These are phyloP conservation scores for Lipomyces oligophaga DNA, from an alignment of 805 yeast genomes.

Conservation along the genomic window DNA sequence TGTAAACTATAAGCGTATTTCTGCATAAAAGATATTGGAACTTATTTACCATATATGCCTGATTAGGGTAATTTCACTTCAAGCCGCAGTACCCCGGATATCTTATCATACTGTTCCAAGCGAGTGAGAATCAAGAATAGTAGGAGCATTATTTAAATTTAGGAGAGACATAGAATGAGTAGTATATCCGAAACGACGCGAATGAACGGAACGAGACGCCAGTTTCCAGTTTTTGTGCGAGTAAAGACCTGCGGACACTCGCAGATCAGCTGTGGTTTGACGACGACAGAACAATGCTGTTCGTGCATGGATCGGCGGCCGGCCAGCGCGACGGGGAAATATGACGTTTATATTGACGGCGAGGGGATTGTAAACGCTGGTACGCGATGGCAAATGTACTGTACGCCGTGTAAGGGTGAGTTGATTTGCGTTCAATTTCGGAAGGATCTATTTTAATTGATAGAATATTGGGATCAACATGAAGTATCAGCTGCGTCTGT, in stretches of 20 bases:
- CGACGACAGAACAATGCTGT: conserved; percentile 8
- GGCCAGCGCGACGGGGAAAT: not conserved
- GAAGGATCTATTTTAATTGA: not conserved
- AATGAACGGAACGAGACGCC: not conserved
- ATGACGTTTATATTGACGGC: conserved; percentile 23
- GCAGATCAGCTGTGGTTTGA: conserved; percentile 4
- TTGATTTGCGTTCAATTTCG: not conserved
- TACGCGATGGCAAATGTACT: conserved; percentile 19
- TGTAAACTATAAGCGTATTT: too few species aligned
- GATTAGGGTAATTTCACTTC: too few species aligned
- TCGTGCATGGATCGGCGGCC: conserved; percentile 17
- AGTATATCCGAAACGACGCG: too few species aligned
- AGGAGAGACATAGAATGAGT: too few species aligned
- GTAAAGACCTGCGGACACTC: conserved; percentile 14
- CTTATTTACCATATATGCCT: too few species aligned
- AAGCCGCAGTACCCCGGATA: too few species aligned
- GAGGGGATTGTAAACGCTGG: conserved; percentile 23
- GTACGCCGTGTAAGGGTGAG: conserved; percentile 19
- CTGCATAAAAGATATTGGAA: too few species aligned
- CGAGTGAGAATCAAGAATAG: too few species aligned
- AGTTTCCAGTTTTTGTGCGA: conserved; percentile 5
- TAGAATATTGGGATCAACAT: conserved; percentile 6
- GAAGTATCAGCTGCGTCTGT: not conserved
- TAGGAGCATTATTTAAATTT: too few species aligned
- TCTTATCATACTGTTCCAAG: too few species aligned